These are phyloP conservation scores for Podaxis sp. DNA, from an alignment of 768 basidiomycete species.

Conservation along the genomic window DNA sequence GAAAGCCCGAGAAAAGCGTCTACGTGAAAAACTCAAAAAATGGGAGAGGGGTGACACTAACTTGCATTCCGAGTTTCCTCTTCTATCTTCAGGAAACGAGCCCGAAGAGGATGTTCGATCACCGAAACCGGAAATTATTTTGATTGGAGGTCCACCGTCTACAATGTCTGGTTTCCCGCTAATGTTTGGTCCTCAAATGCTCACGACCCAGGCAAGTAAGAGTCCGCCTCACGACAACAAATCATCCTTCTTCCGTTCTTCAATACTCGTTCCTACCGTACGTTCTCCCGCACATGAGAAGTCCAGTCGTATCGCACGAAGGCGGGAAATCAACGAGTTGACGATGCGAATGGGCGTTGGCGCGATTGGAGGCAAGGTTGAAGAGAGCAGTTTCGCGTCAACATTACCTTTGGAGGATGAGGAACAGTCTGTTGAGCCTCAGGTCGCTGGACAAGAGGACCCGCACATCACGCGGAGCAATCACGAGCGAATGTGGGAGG, in stretches of 20 bases:
- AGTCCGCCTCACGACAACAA: slow-evolving; percentile 24
- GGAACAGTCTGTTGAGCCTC: slow-evolving; percentile 3
- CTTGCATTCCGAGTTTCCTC: slow-evolving; percentile 64
- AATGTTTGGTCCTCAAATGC: slow-evolving; percentile 23
- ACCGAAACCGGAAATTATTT: slow-evolving; percentile 42
- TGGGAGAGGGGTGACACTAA: slow-evolving; percentile 69
- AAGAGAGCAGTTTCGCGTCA: slow-evolving; percentile 25
- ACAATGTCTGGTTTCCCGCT: slow-evolving; percentile 34
- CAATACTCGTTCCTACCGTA: slow-evolving; percentile 61
- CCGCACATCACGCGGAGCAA: neutral
- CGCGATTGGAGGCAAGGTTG: slow-evolving; percentile 66
- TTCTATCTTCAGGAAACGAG: slow-evolving; percentile 39
- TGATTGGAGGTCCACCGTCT: slow-evolving; percentile 44
- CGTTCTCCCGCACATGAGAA: slow-evolving; percentile 58
- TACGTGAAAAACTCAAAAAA: slow-evolving; percentile 65
- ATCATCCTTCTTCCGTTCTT: slow-evolving; percentile 60
- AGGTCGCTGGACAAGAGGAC: neutral
- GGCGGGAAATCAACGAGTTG: slow-evolving; percentile 77
- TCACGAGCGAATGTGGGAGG: slow-evolving; percentile 43
- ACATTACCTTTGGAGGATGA: slow-evolving; percentile 8
- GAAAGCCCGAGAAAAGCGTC: slow-evolving; percentile 66
- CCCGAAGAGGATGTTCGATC: slow-evolving; percentile 29
- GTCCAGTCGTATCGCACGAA: slow-evolving; percentile 53
- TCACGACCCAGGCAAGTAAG: slow-evolving; percentile 9
- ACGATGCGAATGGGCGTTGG: slow-evolving; percentile 84